phyloP scores from a whole-genome alignment of 768 basidiomycete species.

The Suillus americanus region DNA sequence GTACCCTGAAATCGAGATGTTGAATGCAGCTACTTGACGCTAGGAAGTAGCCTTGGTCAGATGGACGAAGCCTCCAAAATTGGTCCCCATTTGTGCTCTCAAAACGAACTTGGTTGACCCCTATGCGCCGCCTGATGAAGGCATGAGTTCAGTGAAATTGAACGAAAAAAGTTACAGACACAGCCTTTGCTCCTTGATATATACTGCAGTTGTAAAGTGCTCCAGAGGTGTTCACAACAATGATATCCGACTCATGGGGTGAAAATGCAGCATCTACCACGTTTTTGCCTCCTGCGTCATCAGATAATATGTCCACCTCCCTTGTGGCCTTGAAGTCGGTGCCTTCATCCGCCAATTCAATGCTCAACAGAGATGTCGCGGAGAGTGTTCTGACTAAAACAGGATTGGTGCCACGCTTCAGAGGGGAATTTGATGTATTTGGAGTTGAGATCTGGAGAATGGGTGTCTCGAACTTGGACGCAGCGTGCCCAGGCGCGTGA shows the following conservation, averaged over 20 bases:
- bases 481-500: constrained; percentile 41
- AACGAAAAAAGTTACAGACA: constrained; percentile 38
- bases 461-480: constrained; percentile 59
- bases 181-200: constrained; percentile 32
- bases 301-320: constrained; percentile 37
- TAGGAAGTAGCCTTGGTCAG: constrained; percentile 42
- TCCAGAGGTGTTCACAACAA: constrained; percentile 52
- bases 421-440: constrained; percentile 16
- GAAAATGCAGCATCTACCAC: constrained; percentile 49
- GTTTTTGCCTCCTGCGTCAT: constrained; percentile 40
- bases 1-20: constrained; percentile 59
- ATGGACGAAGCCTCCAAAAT: constrained; percentile 56
- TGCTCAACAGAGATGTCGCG: constrained; percentile 39
- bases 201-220: constrained; percentile 47
- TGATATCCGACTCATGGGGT: constrained; percentile 30
- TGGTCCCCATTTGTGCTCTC: constrained; percentile 20
- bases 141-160: background rate
- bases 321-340: constrained; percentile 27
- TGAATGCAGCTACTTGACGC: constrained; percentile 44
- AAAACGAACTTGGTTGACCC: constrained; percentile 8
- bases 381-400: constrained; percentile 48
- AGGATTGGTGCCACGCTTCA: constrained; percentile 13
- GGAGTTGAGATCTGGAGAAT: constrained; percentile 61
- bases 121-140: constrained; percentile 21
- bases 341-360: constrained; percentile 17